Evolutionary conservation across 495 filamentous ascomycete genomes (phyloP), one percentile per base, ranked within the genome.

Genomic region (Penicillium arizonense): DNA sequence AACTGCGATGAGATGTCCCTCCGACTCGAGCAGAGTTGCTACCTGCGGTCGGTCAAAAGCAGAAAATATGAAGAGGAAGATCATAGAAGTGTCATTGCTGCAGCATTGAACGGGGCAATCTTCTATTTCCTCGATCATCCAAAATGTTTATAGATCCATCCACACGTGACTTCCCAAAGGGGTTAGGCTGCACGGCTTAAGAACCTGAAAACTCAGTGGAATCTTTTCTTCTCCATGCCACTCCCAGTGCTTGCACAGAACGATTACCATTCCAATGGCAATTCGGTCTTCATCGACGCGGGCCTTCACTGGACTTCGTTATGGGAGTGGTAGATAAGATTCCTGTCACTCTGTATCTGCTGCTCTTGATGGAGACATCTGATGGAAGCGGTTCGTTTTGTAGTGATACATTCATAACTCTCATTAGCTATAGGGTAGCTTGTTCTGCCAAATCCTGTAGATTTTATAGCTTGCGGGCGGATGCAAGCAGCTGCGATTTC

Each of bases 311-410:
- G 89, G 82, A 57, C 70, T 58, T 75, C 63, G 49, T 56, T 69
- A 62, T 76, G 75, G 79, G 77, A 82, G 79, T 84, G 88, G 82
- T 62, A 93, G 87, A 93, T 42, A 70, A 58, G 74, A 86, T 64
- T 60, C 61, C 48, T 63, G 63, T 84, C 87, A 82, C 85, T 87
- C 88, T 86, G 90, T 96, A 96, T 96, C 90, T 96, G 82, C 90
- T 91, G 86, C 90, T 89, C 85, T 90, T 80, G 89, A 84, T 80
- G 75, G 66, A 57, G 62, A 78, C 70, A 80, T 75, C 68, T 91
- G 88, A 91, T 81, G 79, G 82, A 80, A 82, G 88, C 82, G 83
- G 89, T 83, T 93, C 89, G 89, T 80, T 77, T 78, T 76, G 74
- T 73, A 73, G 74, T 77, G 74, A 77, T 71, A 77, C 74, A 77